Evolutionary conservation across 1,139 yeast species (phyloP).

Genomic region (Nakaseomyces bracarensis): DNA sequence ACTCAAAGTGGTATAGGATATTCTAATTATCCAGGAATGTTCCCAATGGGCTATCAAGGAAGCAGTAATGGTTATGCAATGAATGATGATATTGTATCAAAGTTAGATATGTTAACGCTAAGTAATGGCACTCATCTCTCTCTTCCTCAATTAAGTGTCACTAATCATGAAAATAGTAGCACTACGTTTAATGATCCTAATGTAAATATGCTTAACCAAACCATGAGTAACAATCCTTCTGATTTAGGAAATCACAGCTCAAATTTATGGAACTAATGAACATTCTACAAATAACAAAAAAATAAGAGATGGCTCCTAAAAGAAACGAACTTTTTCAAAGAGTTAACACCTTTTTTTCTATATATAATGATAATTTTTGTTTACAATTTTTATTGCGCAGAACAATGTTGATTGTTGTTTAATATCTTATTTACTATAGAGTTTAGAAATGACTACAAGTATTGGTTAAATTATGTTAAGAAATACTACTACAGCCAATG

Average conservation of each 20-base stretch:
- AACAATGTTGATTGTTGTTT: too few relatives aligned
- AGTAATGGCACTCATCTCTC: conserved; percentile 29
- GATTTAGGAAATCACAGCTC: conserved; percentile 3
- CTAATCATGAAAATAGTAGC: conserved; percentile 17
- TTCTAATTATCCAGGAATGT: conserved; percentile 29
- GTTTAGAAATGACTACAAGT: too few relatives aligned
- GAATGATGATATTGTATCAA: conserved; percentile 24
- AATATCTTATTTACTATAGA: too few relatives aligned
- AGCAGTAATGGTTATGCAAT: conserved; percentile 14
- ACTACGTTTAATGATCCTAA: conserved; percentile 6
- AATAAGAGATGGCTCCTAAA: conserved; percentile 6
- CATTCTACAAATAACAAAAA: conserved; percentile 7
- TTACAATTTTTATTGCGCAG: too few relatives aligned
- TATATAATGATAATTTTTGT: not conserved
- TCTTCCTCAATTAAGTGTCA: conserved; percentile 26
- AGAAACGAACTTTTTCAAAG: not conserved
- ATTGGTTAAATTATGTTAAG: too few relatives aligned
- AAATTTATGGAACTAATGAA: conserved; percentile 4
- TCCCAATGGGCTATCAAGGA: conserved; percentile 18
- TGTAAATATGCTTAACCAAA: conserved; percentile 4
- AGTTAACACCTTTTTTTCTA: not conserved
- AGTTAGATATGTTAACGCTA: conserved; percentile 26
- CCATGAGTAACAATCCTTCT: not conserved
- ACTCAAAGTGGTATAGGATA: conserved; percentile 15
- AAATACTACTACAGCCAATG: too few relatives aligned